These are phyloP conservation scores for Ceratobasidium sp. DNA, from an alignment of 1,284 basidiomycete species.

Conservation along the genomic window DNA sequence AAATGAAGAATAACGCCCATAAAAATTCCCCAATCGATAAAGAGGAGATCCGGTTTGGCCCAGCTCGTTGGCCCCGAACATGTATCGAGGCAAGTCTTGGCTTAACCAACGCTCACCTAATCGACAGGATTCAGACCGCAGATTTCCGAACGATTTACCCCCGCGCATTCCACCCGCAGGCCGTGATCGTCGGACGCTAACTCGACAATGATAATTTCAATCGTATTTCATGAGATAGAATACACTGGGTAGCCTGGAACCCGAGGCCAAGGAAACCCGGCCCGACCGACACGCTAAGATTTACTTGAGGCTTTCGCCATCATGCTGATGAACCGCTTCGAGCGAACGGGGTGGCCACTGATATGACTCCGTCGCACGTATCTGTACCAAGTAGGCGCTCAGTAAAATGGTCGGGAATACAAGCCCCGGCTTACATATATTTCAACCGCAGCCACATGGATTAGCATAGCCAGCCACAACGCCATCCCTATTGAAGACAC, in stretches of 20 bases:
- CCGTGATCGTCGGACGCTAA: neutral
- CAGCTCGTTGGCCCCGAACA: neutral
- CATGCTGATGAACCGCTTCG: neutral
- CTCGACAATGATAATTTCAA: neutral
- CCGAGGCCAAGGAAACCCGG: neutral
- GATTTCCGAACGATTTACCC: neutral
- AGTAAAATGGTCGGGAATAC: neutral
- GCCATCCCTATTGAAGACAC: conserved; percentile 33
- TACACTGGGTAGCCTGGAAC: neutral
- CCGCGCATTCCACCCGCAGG: neutral
- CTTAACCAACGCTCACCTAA: conserved; percentile 1
- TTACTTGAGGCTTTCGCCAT: neutral
- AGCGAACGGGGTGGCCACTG: conserved; percentile 23
- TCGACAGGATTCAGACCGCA: neutral
- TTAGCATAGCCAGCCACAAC: conserved; percentile 40
- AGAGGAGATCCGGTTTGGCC: neutral
- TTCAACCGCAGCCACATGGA: conserved; percentile 41
- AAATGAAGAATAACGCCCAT: neutral
- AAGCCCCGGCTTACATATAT: conserved; percentile 39
- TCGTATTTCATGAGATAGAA: conserved; percentile 2
- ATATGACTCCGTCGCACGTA: conserved; percentile 17
- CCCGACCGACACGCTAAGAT: conserved; percentile 1
- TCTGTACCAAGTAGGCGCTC: neutral
- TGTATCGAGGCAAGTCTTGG: conserved; percentile 3
- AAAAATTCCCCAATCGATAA: neutral